Evolutionary conservation across 2,329 filamentous ascomycete species (phyloP), one percentile per base, ranked within the genome.

Genomic region (Escovopsis sp.): DNA sequence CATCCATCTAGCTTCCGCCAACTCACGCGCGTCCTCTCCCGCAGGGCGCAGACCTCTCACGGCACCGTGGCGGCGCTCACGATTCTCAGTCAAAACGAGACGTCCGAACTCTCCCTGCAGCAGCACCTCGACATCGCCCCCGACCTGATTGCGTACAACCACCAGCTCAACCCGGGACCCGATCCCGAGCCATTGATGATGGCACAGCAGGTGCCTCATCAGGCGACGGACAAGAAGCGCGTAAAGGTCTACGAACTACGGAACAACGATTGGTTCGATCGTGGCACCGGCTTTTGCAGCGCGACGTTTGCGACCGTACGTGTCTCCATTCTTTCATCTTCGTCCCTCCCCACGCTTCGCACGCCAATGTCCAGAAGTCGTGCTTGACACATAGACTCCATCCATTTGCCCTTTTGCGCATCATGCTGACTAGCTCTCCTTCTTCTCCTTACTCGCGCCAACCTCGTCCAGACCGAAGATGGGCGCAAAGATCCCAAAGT

Each of bases 171-270:
- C 53, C 50, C 52, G 53, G 72, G 75, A 63, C 67, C 64, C 64
- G 72, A 72, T 59, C 60, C 66, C 63, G 71, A 76, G 65, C 70
- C 71, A 62, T 68, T 70, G 75, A 79, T 77, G 70, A 81, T 81
- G 77, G 77, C 77, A 75, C 76, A 80, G 68, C 65, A 68, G 55
- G 75, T 79, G 75, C 75, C 75, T 75, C 75, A 77, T 74, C 73
- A 71, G 67, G 66, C 70, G 62, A 72, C 72, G 62, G 75, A 80
- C 57, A 77, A 71, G 66, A 78, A 75, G 63, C 75, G 91, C 72
- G 91, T 96, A 65, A 98, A 98, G 72, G 91, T 98, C 60, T 98
- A 98, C 65, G 91, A 96, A 70, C 75, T 98, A 56, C 86, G 85
- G 63, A 87, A 94, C 67, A 94, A 94, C 73, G 91, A 96, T 77